Evolutionary conservation across 306 rosid genomes (phyloP).

Genomic region (Dalbergia cultrata): DNA sequence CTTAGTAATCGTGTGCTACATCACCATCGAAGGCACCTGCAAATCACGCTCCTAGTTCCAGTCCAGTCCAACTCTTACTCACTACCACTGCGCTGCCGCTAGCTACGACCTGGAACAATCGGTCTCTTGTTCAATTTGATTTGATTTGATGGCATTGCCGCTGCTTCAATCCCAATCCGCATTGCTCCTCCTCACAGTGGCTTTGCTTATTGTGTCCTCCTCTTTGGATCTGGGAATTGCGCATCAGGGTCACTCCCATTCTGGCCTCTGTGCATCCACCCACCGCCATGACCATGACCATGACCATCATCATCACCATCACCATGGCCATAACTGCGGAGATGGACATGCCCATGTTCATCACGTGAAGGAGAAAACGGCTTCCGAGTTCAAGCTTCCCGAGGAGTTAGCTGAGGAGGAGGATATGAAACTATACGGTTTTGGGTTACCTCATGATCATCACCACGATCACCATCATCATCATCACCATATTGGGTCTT

Average conservation of each 20-base stretch:
- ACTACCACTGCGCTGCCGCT: no score
- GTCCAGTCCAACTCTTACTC: not conserved
- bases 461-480: conserved; percentile 50
- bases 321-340: conserved; percentile 46
- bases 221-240: conserved; percentile 68
- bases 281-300: conserved; percentile 31
- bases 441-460: conserved; percentile 58
- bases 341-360: conserved; percentile 44
- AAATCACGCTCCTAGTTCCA: conserved; percentile 54
- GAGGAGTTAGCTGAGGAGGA: conserved; percentile 98
- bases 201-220: conserved; percentile 44
- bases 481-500: conserved; percentile 44
- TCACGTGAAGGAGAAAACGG: conserved; percentile 31
- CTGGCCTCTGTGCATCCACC: conserved; percentile 35
- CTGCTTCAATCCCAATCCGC: not conserved
- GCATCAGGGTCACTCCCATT: conserved; percentile 52
- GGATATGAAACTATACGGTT: conserved; percentile 85
- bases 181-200: conserved; percentile 1
- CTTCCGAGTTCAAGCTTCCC: conserved; percentile 60
- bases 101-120: not conserved
- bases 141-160: conserved; percentile 44
- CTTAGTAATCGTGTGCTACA: conserved; percentile 65
- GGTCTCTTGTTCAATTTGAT: not conserved
- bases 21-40: conserved; percentile 90
- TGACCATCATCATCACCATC: conserved; percentile 47